Percentiles rank a stretch among this genome's conserved stretches.
Conservation (phyloP, 257 asterid species). For the Paraleonurus japonicus region DNA sequence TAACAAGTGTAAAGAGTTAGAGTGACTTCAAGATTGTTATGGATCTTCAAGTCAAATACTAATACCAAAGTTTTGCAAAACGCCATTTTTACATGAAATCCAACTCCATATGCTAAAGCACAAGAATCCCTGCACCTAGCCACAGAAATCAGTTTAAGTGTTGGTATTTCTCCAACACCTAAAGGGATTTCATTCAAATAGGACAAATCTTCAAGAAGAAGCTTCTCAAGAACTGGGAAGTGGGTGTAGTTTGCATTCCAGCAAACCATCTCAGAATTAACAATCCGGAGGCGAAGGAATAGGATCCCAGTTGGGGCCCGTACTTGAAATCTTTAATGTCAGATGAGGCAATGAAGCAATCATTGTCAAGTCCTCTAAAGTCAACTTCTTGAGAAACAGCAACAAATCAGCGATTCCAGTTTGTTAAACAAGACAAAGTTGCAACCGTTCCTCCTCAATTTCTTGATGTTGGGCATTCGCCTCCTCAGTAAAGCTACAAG, state of each 20-base stretch:
- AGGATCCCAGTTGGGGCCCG: conserved; percentile 10
- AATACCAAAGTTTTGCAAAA: no score
- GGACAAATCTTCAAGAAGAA: neutral
- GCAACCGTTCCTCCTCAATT: neutral
- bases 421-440: neutral
- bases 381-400: conserved; percentile 6
- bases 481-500: conserved; percentile 3
- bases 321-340: neutral
- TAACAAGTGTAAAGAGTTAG: no score
- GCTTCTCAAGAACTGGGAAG: neutral
- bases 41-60: no score
- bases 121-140: no score
- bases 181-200: conserved; percentile 11
- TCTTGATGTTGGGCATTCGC: conserved; percentile 22
- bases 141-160: neutral
- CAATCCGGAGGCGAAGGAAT: neutral
- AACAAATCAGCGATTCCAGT: conserved; percentile 7
- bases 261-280: neutral
- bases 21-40: no score
- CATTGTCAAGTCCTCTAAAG: neutral
- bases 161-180: conserved; percentile 20
- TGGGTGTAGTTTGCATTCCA: conserved; percentile 9
- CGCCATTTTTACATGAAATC: no score
- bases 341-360: conserved; percentile 6
- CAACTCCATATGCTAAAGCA: no score